Evolutionary conservation across 23 red algal species (phyloP).

Genomic region (Cyanidioschyzon merolae): DNA sequence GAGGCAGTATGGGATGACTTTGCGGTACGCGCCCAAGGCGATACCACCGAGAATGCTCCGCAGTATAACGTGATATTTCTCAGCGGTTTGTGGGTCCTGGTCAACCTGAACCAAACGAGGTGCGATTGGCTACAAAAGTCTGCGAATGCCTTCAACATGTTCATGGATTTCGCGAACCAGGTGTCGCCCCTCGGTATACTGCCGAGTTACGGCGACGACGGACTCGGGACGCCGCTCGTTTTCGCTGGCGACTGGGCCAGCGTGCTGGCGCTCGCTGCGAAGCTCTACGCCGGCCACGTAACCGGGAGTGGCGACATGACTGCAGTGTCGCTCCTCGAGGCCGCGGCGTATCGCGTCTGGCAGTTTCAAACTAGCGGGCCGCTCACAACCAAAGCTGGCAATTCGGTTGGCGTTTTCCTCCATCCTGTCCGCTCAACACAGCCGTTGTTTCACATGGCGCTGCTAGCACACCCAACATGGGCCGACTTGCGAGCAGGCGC

Average conservation of each 20-base stretch:
- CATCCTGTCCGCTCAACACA: slow-evolving; percentile 7
- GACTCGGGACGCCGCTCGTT: slow-evolving; percentile 13
- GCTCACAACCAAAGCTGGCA: background rate
- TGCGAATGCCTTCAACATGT: background rate
- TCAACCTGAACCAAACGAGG: background rate
- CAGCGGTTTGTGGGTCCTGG: background rate
- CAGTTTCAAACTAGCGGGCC: background rate
- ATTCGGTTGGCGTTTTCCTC: slow-evolving; percentile 3
- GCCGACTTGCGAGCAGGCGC: background rate
- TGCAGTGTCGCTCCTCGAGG: background rate
- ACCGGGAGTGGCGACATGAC: background rate
- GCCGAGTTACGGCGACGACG: slow-evolving; percentile 17
- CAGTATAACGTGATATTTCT: slow-evolving; percentile 18
- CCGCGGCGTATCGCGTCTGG: background rate
- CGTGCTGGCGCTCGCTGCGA: background rate
- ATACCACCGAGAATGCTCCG: slow-evolving; percentile 14
- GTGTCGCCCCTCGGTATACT: background rate
- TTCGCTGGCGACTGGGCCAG: slow-evolving; percentile 12
- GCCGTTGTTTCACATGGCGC: slow-evolving; percentile 7
- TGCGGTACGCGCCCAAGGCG: background rate
- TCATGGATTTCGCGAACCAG: background rate
- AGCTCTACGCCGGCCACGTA: slow-evolving; percentile 1
- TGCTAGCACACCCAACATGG: background rate
- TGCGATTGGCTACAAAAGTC: background rate
- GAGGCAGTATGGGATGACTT: slow-evolving; percentile 14